Conservation (phyloP, 805 yeast species). For the Suhomyces prunicola region DNA sequence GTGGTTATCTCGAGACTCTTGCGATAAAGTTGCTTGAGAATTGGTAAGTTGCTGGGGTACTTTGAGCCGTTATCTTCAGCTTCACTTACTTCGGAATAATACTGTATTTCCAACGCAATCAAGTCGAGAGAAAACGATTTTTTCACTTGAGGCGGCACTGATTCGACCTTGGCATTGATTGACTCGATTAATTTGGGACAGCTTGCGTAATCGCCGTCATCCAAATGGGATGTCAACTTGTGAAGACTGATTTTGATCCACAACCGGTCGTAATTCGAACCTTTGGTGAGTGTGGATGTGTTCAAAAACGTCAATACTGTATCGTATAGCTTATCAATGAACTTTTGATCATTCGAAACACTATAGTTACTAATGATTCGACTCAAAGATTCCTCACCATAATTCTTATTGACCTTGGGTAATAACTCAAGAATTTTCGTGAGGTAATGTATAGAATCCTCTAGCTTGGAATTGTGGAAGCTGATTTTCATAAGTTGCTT, state of each 20-base stretch:
- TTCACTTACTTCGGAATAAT: conserved; percentile 30
- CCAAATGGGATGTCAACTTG: conserved; percentile 36
- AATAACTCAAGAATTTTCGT: conserved; percentile 19
- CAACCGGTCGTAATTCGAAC: conserved; percentile 13
- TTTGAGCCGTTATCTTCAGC: neutral
- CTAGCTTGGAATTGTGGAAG: conserved; percentile 21
- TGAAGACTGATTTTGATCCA: conserved; percentile 49
- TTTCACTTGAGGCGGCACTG: conserved; percentile 42
- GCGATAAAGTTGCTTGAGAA: conserved; percentile 47
- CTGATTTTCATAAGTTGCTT: conserved; percentile 42
- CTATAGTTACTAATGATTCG: conserved; percentile 35
- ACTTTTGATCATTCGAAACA: conserved; percentile 22
- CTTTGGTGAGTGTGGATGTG: conserved; percentile 2
- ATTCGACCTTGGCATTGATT: conserved; percentile 37
- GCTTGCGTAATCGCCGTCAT: conserved; percentile 25
- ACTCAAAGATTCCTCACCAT: conserved; percentile 38
- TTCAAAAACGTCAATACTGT: conserved; percentile 25
- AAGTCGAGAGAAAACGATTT: conserved; percentile 57
- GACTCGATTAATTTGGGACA: conserved; percentile 33
- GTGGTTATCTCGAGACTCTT: conserved; percentile 44
- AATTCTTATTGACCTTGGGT: conserved; percentile 31
- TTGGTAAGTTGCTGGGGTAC: conserved; percentile 27
- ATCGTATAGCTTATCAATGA: conserved; percentile 30
- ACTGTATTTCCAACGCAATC: conserved; percentile 62
- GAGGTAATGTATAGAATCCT: conserved; percentile 21